Evolutionary conservation across 768 basidiomycete genomes (phyloP).

Genomic region (Omphalotus guepiniiformis): DNA sequence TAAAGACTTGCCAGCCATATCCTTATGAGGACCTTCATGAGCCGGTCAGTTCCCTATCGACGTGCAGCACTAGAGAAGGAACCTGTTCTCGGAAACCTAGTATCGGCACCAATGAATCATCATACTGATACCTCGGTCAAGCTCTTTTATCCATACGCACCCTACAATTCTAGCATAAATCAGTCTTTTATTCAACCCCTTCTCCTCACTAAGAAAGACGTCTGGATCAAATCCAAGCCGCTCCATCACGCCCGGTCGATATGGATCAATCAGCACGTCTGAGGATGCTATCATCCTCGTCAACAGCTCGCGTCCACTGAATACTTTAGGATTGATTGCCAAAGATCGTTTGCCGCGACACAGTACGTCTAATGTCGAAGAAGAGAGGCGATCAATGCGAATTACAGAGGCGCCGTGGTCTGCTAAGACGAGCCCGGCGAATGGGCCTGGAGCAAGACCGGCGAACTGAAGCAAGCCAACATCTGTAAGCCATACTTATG

Average conservation of each 20-base stretch:
- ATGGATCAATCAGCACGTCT: constrained; percentile 84
- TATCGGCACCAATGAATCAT: neutral
- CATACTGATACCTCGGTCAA: no score
- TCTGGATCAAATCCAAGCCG: constrained; percentile 72
- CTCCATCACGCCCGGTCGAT: constrained; percentile 80
- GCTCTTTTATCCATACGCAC: constrained; percentile 32
- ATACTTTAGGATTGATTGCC: constrained; percentile 59
- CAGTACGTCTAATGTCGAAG: constrained; percentile 45
- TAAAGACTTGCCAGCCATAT: constrained; percentile 63
- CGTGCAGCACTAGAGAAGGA: no score
- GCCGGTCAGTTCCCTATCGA: constrained; percentile 16
- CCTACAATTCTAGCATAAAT: constrained; percentile 76
- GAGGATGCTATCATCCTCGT: constrained; percentile 57
- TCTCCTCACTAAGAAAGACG: constrained; percentile 53
- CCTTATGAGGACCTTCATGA: constrained; percentile 54
- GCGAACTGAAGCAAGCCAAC: constrained; percentile 60
- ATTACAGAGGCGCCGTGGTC: constrained; percentile 78
- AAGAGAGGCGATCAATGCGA: constrained; percentile 63
- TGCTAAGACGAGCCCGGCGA: constrained; percentile 71
- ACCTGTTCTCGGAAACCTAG: constrained; percentile 64
- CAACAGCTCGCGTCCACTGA: constrained; percentile 51
- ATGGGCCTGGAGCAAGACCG: constrained; percentile 79
- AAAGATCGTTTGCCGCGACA: constrained; percentile 76
- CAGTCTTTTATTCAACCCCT: constrained; percentile 57
- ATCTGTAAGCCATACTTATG: neutral